Evolutionary conservation across 2,329 filamentous ascomycete genomes (phyloP).

Genomic region (Aspergillus quadricinctus): DNA sequence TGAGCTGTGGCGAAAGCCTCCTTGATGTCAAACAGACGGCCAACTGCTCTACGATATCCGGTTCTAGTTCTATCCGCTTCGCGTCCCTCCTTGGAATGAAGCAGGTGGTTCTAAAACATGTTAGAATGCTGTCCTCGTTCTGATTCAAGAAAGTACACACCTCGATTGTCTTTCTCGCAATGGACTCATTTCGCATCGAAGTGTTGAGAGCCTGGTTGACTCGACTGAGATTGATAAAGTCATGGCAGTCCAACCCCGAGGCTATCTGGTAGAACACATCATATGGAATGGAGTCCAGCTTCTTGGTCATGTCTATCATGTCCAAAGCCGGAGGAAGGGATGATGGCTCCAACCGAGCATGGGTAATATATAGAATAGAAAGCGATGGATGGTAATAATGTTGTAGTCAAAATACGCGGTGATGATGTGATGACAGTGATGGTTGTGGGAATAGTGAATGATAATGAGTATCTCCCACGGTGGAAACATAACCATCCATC

Average conservation of each 20-base stretch:
- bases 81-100: conserved; percentile 44
- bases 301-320: conserved; percentile 19
- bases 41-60: conserved; percentile 52
- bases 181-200: conserved; percentile 50
- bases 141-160: conserved; percentile 35
- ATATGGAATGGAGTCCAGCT: conserved; percentile 52
- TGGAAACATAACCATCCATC: background rate
- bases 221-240: conserved; percentile 54
- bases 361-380: background rate
- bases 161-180: conserved; percentile 56
- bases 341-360: background rate
- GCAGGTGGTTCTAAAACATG: conserved; percentile 36
- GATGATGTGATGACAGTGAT: background rate
- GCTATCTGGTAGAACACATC: conserved; percentile 62
- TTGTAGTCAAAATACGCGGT: background rate
- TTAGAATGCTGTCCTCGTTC: conserved; percentile 8
- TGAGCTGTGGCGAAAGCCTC: conserved; percentile 56
- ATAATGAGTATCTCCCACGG: background rate
- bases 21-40: conserved; percentile 58
- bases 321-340: conserved; percentile 7
- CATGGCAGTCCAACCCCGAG: conserved; percentile 52
- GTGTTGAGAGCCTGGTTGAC: conserved; percentile 50
- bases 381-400: background rate
- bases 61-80: conserved; percentile 33
- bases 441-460: background rate